phyloP scores from a whole-genome alignment of 2,329 filamentous ascomycete species.

The Cordyceps sp. region DNA sequence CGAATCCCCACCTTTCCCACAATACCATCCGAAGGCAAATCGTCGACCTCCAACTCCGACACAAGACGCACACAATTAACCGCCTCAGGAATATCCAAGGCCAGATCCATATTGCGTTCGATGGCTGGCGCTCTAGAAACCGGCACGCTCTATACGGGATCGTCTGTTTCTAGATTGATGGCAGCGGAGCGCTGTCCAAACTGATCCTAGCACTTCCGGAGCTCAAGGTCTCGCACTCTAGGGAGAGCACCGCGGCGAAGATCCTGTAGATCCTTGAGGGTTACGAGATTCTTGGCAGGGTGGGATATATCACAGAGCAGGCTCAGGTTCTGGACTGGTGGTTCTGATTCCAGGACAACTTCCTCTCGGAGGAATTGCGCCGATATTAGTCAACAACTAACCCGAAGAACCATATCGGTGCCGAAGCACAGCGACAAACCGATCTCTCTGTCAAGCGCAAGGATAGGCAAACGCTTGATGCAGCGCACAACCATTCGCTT shows the following conservation, averaged over 20 bases:
- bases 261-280: conserved; percentile 3
- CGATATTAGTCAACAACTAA: too few species aligned
- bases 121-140: conserved; percentile 4
- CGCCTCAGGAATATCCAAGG: background rate
- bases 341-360: too few species aligned
- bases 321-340: too few species aligned
- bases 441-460: too few species aligned
- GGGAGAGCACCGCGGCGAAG: conserved; percentile 3
- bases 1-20: background rate
- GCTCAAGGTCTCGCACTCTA: conserved; percentile 1
- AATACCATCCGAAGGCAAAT: background rate
- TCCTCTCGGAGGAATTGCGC: too few species aligned
- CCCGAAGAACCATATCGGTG: too few species aligned
- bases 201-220: conserved; percentile 6
- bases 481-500: too few species aligned
- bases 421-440: too few species aligned
- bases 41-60: background rate
- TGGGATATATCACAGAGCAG: too few species aligned
- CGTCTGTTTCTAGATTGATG: conserved; percentile 4
- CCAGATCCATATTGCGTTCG: conserved; percentile 5
- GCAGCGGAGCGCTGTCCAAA: conserved; percentile 3
- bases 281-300: conserved; percentile 2
- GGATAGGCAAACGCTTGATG: too few species aligned
- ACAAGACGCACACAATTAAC: background rate
- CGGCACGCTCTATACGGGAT: conserved; percentile 5